Base-by-base conservation (phyloP, 1,284 basidiomycete genomes). In the Exobasidium cylindrosporum region DNA sequence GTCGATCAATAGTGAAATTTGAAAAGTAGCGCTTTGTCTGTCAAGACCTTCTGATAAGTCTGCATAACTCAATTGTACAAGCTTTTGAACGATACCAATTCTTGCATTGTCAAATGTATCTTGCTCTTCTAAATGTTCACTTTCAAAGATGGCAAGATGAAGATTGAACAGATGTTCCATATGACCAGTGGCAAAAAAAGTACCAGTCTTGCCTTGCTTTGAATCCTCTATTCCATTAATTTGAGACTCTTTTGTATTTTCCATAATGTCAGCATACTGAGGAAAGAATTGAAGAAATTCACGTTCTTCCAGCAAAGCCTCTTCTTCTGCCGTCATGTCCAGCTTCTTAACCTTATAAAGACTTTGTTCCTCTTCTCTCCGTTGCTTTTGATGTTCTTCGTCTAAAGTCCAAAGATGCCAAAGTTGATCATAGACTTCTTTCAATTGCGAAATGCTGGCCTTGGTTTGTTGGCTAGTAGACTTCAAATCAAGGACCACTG, bases 231-330 rank as follows among this genome's bases (percentile, higher is more conserved):
- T 3, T 21, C 53, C 53, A 28, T 32, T 55, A 4, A 21, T 32
- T 28, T 35, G n/a, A 23, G 28, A 23, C 14, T 21, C 21, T 5
- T 7, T 58, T 21, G 14, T 35, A 31, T 55, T 54, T 10, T 73
- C 73, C 45, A 79, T 75, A 28, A 88, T 80, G 26, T 84, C 84
- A 59, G 88, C 85, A 73, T 89, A 97, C 23, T 87, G 86, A 1
- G 94, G 92, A 81, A 97, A 97, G 52, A 96, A 80, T 1, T 84
- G 81, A 26, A 86, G 82, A 77, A 96, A 91, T 73, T 97, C 94
- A 64, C 84, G 83, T 77, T 90, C 90, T 73, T 95, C 80, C 13
- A 78, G 63, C 53, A 79, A 89, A 10, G 86, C 86, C 65, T 93
- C 94, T 11, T 85, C 85, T 10, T 85, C 81, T 28, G 85, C 84